A percentile compares a stretch with the other conserved stretches of the same genome.
These are phyloP conservation scores for Fusarium siculi DNA, from an alignment of 2,329 filamentous ascomycete species.

Conservation along the genomic window DNA sequence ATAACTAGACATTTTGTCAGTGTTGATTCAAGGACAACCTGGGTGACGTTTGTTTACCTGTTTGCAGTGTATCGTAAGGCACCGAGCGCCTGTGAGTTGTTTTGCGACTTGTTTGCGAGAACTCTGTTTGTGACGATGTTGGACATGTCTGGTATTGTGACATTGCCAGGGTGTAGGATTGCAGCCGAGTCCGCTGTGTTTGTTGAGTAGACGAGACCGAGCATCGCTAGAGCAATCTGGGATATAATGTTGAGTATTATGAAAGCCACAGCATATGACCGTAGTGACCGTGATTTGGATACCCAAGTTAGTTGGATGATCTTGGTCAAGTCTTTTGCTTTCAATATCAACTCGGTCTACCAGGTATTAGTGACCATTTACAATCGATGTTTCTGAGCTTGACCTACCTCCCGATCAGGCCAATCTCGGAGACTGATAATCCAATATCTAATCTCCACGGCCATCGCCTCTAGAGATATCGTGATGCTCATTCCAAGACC, in stretches of 20 bases:
- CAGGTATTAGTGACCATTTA: neutral
- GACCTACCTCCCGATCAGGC: conserved; percentile 52
- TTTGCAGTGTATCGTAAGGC: conserved; percentile 57
- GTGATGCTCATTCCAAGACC: conserved; percentile 51
- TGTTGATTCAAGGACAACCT: neutral
- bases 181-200: conserved; percentile 50
- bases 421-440: conserved; percentile 52
- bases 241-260: conserved; percentile 41
- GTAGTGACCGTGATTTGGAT: conserved; percentile 27
- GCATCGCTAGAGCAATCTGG: conserved; percentile 55
- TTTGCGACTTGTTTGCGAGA: conserved; percentile 25
- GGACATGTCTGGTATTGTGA: conserved; percentile 52
- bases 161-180: conserved; percentile 48
- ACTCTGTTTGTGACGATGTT: conserved; percentile 48
- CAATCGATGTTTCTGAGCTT: neutral
- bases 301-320: conserved; percentile 30
- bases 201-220: conserved; percentile 56
- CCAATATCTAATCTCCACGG: conserved; percentile 58
- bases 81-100: conserved; percentile 31
- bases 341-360: conserved; percentile 33
- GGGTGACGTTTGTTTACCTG: conserved; percentile 38
- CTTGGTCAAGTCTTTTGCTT: conserved; percentile 36
- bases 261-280: conserved; percentile 30
- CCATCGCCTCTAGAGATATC: conserved; percentile 56
- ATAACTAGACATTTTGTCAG: conserved; percentile 44